Evolutionary conservation across 805 yeast genomes (phyloP).

Genomic region (Wickerhamiella allomyrinae): DNA sequence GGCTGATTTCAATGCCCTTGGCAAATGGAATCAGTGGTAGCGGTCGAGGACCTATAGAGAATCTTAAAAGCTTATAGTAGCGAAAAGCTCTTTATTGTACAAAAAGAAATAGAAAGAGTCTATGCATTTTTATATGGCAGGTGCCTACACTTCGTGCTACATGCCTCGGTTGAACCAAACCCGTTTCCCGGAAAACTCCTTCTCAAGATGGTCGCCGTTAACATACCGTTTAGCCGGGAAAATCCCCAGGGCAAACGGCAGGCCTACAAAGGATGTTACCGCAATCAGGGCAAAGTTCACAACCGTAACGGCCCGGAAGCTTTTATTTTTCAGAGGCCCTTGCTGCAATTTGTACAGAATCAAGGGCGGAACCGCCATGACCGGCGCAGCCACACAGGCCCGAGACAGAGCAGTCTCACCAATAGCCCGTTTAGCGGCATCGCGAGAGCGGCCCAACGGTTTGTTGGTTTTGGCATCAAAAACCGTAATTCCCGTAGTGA

Average conservation of each 20-base stretch:
- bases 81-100: too few species aligned
- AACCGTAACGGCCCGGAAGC: slow-evolving; percentile 46
- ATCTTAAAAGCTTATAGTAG: too few species aligned
- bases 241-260: slow-evolving; percentile 90
- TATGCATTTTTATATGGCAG: not conserved
- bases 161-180: slow-evolving; percentile 93
- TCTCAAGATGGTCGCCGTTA: slow-evolving; percentile 46
- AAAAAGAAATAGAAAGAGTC: too few species aligned
- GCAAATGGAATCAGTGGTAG: slow-evolving; percentile 9
- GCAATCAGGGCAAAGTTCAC: slow-evolving; percentile 81
- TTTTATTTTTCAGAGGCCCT: slow-evolving; percentile 50
- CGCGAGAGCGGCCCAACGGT: slow-evolving; percentile 51
- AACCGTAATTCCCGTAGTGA: slow-evolving; percentile 39
- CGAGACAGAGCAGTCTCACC: slow-evolving; percentile 94
- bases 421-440: slow-evolving; percentile 84
- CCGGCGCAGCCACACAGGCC: slow-evolving; percentile 91
- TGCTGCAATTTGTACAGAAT: slow-evolving; percentile 65
- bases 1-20: not conserved
- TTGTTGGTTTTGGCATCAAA: slow-evolving; percentile 25
- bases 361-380: slow-evolving; percentile 94
- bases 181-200: slow-evolving; percentile 40
- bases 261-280: slow-evolving; percentile 67
- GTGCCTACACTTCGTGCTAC: slow-evolving; percentile 27
- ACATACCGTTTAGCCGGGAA: slow-evolving; percentile 81
- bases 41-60: too few species aligned